Conservation (phyloP, 2,329 filamentous ascomycete genomes). For the Emmonsiellopsis sp. region DNA sequence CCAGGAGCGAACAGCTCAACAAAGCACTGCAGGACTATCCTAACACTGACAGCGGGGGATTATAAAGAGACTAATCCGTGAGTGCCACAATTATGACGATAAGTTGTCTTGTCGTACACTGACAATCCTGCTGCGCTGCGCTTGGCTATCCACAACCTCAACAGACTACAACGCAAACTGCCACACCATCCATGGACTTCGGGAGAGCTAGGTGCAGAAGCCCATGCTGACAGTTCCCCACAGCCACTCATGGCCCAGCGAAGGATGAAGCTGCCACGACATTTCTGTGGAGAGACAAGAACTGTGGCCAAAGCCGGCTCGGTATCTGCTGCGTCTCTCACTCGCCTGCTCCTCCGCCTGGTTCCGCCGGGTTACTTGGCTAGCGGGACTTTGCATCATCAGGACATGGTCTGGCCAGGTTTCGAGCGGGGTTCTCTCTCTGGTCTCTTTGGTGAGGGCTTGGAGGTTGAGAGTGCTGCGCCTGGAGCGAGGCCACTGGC, state of each 20-base stretch:
- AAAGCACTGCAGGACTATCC: no score
- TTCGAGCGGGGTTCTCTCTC: not conserved
- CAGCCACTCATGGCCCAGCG: not conserved
- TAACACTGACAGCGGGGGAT: not conserved
- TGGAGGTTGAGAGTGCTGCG: not conserved
- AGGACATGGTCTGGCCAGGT: not conserved
- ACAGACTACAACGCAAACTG: not conserved
- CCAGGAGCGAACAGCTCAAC: no score
- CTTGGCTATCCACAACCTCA: not conserved
- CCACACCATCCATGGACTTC: no score
- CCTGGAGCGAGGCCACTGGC: not conserved
- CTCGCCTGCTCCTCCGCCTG: not conserved
- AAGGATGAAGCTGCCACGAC: not conserved
- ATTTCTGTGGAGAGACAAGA: no score
- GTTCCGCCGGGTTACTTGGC: not conserved
- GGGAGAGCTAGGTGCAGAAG: no score
- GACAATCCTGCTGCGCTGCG: not conserved
- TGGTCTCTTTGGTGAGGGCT: not conserved
- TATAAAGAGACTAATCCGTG: not conserved
- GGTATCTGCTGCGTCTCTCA: not conserved
- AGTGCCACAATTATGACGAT: conserved; percentile 1
- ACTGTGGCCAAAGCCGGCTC: not conserved
- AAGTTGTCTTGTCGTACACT: not conserved
- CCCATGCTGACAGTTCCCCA: not conserved
- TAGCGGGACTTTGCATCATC: not conserved